Conservation (phyloP, 169 alveolate species). For the Eimeria mitis region DNA sequence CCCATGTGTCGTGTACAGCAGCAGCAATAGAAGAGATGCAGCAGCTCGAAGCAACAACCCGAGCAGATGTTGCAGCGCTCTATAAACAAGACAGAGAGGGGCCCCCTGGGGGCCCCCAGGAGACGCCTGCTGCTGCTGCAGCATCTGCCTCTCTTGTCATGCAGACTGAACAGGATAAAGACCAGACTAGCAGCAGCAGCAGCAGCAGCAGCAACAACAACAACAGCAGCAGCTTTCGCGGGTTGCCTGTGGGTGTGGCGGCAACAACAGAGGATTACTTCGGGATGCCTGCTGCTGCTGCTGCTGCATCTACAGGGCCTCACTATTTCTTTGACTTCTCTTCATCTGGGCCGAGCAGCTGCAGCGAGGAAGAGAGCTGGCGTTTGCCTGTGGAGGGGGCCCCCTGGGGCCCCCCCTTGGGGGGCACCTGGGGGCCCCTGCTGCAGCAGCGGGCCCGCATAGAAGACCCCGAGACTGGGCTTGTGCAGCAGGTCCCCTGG, state of each 20-base stretch:
- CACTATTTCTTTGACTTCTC: neutral
- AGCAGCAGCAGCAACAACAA: neutral
- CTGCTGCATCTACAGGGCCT: neutral
- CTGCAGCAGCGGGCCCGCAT: neutral
- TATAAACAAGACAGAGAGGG: neutral
- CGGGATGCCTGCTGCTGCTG: neutral
- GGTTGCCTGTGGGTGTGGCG: neutral
- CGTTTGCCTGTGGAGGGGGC: neutral
- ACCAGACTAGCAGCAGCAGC: neutral
- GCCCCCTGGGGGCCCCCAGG: slow-evolving; percentile 17
- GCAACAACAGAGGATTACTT: slow-evolving; percentile 31
- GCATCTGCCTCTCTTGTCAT: neutral
- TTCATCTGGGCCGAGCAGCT: neutral
- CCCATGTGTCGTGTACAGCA: neutral
- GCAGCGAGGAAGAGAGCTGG: neutral
- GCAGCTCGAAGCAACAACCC: neutral
- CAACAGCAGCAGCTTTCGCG: neutral
- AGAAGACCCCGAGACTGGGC: neutral
- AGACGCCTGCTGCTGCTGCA: neutral
- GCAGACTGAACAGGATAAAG: neutral
- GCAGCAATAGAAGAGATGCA: slow-evolving; percentile 9
- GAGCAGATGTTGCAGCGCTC: neutral
- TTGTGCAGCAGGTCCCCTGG: neutral
- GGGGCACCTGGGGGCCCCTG: neutral
- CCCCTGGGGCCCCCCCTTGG: neutral